phyloP scores from a whole-genome alignment of 371 early-diverging fungal genomes.

The Basidiobolus meristosporus region DNA sequence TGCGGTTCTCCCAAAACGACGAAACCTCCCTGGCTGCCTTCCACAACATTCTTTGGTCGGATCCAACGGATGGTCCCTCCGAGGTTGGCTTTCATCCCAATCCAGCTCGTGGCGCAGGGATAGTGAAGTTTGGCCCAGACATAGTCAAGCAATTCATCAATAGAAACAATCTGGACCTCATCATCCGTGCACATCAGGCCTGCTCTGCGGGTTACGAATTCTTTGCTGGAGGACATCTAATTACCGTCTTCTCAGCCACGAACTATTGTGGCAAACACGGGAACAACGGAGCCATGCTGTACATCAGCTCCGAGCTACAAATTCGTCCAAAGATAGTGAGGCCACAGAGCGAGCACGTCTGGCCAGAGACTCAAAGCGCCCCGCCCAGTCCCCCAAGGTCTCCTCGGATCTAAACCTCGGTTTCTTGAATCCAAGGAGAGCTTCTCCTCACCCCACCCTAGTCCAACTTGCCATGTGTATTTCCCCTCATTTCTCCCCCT shows the following conservation, averaged over 20 bases:
- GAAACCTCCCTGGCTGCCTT: constrained; percentile 38
- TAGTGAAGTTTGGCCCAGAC: constrained; percentile 75
- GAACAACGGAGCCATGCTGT: constrained; percentile 96
- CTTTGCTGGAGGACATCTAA: constrained; percentile 80
- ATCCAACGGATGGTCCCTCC: constrained; percentile 54
- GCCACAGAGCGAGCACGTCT: too few species aligned
- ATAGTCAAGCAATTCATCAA: constrained; percentile 77
- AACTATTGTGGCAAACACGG: constrained; percentile 94
- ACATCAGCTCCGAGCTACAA: too few species aligned
- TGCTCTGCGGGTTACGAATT: constrained; percentile 94
- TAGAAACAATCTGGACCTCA: constrained; percentile 78
- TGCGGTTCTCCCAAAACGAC: constrained; percentile 80
- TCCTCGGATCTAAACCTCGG: too few species aligned
- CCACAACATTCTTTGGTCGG: constrained; percentile 93
- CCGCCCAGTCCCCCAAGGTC: too few species aligned
- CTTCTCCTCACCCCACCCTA: too few species aligned
- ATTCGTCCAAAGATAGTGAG: too few species aligned
- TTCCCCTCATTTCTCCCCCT: too few species aligned
- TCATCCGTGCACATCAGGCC: constrained; percentile 93
- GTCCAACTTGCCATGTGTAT: too few species aligned
- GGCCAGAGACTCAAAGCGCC: too few species aligned
- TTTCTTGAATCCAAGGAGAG: too few species aligned
- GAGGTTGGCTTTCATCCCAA: constrained; percentile 72
- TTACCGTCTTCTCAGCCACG: constrained; percentile 89
- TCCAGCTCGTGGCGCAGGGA: constrained; percentile 78